Base-by-base conservation (phyloP, 208 protist species). In the Wallacemonas sp. region DNA sequence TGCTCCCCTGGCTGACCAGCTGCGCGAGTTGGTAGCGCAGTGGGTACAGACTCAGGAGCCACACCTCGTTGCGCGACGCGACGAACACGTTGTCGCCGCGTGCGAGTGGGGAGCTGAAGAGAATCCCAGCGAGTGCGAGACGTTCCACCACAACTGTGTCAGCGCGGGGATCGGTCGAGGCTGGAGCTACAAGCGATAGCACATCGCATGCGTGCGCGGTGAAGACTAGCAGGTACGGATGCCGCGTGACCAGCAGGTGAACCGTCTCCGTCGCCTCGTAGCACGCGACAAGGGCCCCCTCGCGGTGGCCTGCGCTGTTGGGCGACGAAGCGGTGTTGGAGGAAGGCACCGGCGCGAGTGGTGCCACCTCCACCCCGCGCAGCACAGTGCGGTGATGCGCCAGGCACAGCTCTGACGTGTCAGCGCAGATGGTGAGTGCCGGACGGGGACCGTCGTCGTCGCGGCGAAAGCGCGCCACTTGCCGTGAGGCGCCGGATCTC, bases 161-260 rank as follows among this genome's bases (percentile, higher is more conserved):
- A n/a, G n/a, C n/a, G n/a, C n/a, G n/a, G n/a, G n/a, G n/a, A n/a
- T n/a, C n/a, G n/a, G n/a, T n/a, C n/a, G n/a, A n/a, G n/a, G n/a
- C n/a, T n/a, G 41, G 41, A 21, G 41, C 41, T 6, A 1, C 41
- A 0, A 46, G 9, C 19, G 76, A 84, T 33, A 78, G 73, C 17
- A 90, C 83, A 66, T 90, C 81, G 61, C 87, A 93, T 64, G 88
- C 71, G 19, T 71, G 21, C 30, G 72, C 60, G 9, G 80, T 83
- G 68, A 93, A 93, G 39, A 75, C 76, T 57, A 93, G 83, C 17
- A 93, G 66, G 67, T 84, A 84, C 8, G 83, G 83, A 37, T 89
- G 77, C 24, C 81, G 82, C 6, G 76, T 58, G 34, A 84, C 63
- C 36, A 84, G 68, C 1, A 71, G 42, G 42, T 73, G 60, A 19